Evolutionary conservation across 805 yeast species (phyloP).

Genomic region (Candida coquimbonensis): DNA sequence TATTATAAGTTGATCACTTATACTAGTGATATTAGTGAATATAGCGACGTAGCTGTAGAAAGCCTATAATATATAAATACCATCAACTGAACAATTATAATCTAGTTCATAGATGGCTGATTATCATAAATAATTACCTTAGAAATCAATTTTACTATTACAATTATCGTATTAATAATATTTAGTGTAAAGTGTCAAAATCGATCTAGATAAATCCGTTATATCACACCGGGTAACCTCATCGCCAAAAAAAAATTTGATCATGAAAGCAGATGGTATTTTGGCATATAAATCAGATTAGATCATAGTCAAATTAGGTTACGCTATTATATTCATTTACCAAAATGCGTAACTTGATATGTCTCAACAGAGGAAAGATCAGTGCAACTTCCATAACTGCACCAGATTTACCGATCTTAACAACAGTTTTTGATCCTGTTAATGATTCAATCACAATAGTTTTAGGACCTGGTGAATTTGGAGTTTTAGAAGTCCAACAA

Average conservation of each 20-base stretch:
- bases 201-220: too few relatives aligned
- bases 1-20: too few relatives aligned
- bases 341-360: conserved; percentile 41
- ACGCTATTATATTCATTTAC: neutral
- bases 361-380: conserved; percentile 49
- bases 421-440: conserved; percentile 62
- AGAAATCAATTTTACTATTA: too few relatives aligned
- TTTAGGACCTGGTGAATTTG: conserved; percentile 48
- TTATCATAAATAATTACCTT: too few relatives aligned
- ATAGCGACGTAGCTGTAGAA: too few relatives aligned
- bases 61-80: too few relatives aligned
- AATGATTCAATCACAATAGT: conserved; percentile 67
- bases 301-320: neutral
- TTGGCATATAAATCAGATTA: neutral
- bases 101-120: too few relatives aligned
- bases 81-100: too few relatives aligned
- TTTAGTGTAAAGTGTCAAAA: too few relatives aligned
- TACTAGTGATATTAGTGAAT: too few relatives aligned
- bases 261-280: too few relatives aligned
- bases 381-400: conserved; percentile 47
- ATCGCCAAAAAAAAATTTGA: neutral
- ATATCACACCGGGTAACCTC: neutral
- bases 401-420: conserved; percentile 54
- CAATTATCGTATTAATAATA: too few relatives aligned
- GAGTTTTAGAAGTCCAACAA: conserved; percentile 69